phyloP scores from a whole-genome alignment of 2,329 filamentous ascomycete species.

The Metarhizium guizhouense region DNA sequence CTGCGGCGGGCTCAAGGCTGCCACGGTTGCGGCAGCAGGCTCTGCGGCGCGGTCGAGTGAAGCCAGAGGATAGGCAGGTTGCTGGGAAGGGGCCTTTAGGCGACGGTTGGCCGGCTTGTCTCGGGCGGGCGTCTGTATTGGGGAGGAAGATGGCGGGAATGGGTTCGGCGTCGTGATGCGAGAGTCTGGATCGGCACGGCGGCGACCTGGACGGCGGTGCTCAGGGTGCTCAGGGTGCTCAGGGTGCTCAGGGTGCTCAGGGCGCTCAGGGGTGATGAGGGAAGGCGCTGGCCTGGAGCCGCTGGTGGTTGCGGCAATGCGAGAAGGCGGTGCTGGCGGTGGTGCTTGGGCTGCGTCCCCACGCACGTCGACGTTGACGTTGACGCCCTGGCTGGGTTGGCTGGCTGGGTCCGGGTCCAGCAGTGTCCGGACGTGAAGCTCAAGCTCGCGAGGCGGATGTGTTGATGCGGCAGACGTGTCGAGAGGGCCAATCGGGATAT shows the following conservation, averaged over 20 bases:
- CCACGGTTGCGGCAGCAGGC: not conserved
- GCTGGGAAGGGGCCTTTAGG: slow-evolving; percentile 21
- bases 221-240: too few relatives aligned
- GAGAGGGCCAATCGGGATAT: not conserved
- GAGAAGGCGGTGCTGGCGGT: not conserved
- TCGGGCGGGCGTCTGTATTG: slow-evolving; percentile 18
- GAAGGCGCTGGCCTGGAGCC: not conserved
- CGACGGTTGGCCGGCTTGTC: slow-evolving; percentile 19
- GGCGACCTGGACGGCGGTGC: slow-evolving; percentile 35
- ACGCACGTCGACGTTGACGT: not conserved
- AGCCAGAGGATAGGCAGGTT: slow-evolving; percentile 18
- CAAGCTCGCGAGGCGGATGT: too few relatives aligned
- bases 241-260: too few relatives aligned
- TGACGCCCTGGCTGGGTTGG: too few relatives aligned
- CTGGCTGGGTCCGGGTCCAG: too few relatives aligned
- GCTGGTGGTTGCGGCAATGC: not conserved
- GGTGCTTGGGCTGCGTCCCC: not conserved
- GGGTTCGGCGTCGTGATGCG: slow-evolving; percentile 39
- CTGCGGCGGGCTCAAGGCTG: slow-evolving; percentile 1
- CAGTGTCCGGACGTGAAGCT: too few relatives aligned
- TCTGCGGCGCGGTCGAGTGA: slow-evolving; percentile 1
- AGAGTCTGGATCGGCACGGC: slow-evolving; percentile 31
- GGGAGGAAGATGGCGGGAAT: slow-evolving; percentile 17
- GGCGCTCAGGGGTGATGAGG: slow-evolving; percentile 10
- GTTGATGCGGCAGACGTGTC: too few relatives aligned